Evolutionary conservation across 2,329 filamentous ascomycete species (phyloP).

Genomic region (Apiospora hydei): DNA sequence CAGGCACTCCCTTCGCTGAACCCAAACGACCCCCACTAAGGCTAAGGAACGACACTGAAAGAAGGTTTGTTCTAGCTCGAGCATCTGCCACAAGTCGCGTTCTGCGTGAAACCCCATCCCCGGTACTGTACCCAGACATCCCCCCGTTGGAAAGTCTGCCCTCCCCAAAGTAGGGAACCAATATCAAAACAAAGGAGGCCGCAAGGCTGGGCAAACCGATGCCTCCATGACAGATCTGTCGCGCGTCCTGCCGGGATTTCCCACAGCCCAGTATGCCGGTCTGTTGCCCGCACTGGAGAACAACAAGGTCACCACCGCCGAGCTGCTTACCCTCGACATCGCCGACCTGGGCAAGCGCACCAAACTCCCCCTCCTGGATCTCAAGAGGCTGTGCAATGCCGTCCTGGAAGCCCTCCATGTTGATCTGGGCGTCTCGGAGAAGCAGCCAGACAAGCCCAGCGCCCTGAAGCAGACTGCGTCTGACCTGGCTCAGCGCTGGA

Average conservation of each 20-base stretch:
- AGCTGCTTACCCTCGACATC: conserved; percentile 84
- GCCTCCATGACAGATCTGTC: conserved; percentile 83
- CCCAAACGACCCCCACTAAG: background rate
- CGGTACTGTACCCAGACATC: background rate
- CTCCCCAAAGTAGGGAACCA: conserved; percentile 7
- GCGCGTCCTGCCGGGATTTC: conserved; percentile 81
- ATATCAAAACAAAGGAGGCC: conserved; percentile 29
- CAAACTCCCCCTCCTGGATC: conserved; percentile 79
- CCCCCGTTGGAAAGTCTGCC: background rate
- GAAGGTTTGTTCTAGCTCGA: conserved; percentile 1
- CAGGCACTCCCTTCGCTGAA: background rate
- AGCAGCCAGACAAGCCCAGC: conserved; percentile 27
- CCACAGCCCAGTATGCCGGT: conserved; percentile 72
- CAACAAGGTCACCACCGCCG: conserved; percentile 77
- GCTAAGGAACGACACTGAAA: background rate
- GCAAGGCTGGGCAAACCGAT: conserved; percentile 27
- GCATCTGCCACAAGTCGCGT: conserved; percentile 13
- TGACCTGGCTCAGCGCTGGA: conserved; percentile 52
- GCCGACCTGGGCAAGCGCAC: conserved; percentile 87
- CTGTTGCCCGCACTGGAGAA: conserved; percentile 83
- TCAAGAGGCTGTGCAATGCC: conserved; percentile 75
- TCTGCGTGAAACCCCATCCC: background rate
- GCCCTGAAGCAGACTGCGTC: conserved; percentile 44
- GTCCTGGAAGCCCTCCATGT: conserved; percentile 72
- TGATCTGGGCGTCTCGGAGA: conserved; percentile 56